Percentiles rank a stretch among this genome's conserved stretches.
phyloP scores from a whole-genome alignment of 1,284 basidiomycete species.

The Ceratorhiza oryzae-sativae region DNA sequence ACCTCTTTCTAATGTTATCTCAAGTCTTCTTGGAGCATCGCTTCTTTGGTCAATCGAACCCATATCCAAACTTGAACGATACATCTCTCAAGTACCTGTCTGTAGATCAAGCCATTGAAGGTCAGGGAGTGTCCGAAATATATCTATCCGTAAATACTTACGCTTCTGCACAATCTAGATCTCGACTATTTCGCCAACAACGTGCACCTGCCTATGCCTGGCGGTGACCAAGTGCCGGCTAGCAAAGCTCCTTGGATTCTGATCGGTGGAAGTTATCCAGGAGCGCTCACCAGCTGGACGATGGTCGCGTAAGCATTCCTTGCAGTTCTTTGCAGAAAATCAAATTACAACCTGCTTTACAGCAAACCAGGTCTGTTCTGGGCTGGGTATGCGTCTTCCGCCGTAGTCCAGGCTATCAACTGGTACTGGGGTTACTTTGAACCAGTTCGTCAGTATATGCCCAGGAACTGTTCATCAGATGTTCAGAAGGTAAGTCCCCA shows the following conservation, averaged over 20 bases:
- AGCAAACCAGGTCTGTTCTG: conserved; percentile 66
- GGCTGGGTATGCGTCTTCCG: conserved; percentile 74
- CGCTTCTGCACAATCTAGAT: conserved; percentile 59
- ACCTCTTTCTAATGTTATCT: not conserved
- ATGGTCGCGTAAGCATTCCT: conserved; percentile 65
- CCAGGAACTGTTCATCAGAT: conserved; percentile 74
- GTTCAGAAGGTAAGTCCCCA: conserved; percentile 55
- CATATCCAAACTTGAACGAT: conserved; percentile 66
- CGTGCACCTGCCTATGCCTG: conserved; percentile 69
- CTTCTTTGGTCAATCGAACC: conserved; percentile 63
- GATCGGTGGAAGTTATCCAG: conserved; percentile 69
- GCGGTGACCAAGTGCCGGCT: conserved; percentile 64
- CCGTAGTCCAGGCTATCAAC: conserved; percentile 64
- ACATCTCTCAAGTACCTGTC: conserved; percentile 66
- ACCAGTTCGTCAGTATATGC: conserved; percentile 71
- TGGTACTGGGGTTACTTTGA: conserved; percentile 70
- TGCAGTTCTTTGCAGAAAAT: not conserved
- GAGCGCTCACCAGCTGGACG: conserved; percentile 70
- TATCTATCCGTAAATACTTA: not conserved
- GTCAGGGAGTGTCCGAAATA: not conserved
- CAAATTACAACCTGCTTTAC: conserved; percentile 22
- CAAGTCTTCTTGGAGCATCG: conserved; percentile 51
- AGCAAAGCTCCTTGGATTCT: conserved; percentile 70
- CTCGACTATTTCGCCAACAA: conserved; percentile 72
- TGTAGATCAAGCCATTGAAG: conserved; percentile 60